Evolutionary conservation across 2,329 filamentous ascomycete genomes (phyloP).

Genomic region (Lasiodiplodia citricola): DNA sequence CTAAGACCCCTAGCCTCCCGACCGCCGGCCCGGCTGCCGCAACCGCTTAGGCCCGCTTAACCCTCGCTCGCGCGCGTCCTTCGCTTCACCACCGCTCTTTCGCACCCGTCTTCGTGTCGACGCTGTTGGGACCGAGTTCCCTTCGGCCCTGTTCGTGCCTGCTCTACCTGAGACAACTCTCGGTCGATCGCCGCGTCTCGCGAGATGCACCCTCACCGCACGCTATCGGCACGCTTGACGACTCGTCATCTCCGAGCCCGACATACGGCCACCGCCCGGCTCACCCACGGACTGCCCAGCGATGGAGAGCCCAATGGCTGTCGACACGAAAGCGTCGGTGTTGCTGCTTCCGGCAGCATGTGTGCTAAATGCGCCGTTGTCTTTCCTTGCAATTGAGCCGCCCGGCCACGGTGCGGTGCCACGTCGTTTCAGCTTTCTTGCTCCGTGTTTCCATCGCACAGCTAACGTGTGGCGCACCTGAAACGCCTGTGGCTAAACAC

Average conservation of each 20-base stretch:
- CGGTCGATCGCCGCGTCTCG: not conserved
- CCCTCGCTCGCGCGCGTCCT: not conserved
- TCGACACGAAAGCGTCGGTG: too few species aligned
- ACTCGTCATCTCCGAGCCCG: not conserved
- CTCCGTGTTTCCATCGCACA: too few species aligned
- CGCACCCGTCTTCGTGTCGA: not conserved
- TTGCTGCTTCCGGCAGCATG: too few species aligned
- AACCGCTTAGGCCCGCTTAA: not conserved
- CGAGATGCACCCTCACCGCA: not conserved
- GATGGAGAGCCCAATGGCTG: too few species aligned
- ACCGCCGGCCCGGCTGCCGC: conserved; percentile 11
- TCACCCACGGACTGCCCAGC: not conserved
- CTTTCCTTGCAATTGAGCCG: too few species aligned
- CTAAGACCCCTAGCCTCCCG: not conserved
- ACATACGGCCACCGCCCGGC: not conserved
- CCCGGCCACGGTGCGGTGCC: too few species aligned
- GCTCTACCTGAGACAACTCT: conserved; percentile 6
- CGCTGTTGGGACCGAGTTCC: not conserved
- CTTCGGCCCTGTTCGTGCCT: not conserved
- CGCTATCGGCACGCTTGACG: not conserved
- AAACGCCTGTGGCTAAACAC: too few species aligned
- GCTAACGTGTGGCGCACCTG: too few species aligned
- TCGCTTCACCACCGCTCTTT: not conserved
- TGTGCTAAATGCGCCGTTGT: too few species aligned
- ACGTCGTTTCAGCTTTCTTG: too few species aligned